Percentiles rank a stretch among this genome's conserved stretches.
Evolutionary conservation across 2,329 filamentous ascomycete genomes (phyloP).

Genomic region (Paecilomyces variotii): DNA sequence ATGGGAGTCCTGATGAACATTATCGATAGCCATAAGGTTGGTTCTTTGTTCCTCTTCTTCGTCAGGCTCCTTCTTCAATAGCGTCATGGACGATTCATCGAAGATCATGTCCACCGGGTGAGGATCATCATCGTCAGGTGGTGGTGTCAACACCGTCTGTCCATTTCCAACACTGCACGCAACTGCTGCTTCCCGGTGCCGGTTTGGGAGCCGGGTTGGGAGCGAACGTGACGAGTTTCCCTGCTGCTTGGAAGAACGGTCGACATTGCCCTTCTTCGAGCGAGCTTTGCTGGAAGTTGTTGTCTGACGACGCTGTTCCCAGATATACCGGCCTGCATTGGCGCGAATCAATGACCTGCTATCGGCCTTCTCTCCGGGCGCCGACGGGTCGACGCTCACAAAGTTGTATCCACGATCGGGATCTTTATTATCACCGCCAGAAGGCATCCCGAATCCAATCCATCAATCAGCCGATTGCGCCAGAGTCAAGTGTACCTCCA

Average conservation of each 20-base stretch:
- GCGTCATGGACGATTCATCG: background rate
- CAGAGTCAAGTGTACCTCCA: background rate
- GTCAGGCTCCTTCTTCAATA: background rate
- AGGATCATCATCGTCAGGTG: background rate
- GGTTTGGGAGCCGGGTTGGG: background rate
- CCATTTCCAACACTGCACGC: background rate
- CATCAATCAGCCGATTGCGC: background rate
- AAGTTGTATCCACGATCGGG: constrained; percentile 5
- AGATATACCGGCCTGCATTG: constrained; percentile 18
- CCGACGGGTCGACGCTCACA: constrained; percentile 8
- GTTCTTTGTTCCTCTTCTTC: background rate
- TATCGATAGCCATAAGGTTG: background rate
- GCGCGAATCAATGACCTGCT: constrained; percentile 16
- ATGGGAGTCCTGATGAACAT: background rate
- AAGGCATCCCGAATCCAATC: background rate
- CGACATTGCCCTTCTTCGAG: background rate
- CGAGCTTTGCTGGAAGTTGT: constrained; percentile 1
- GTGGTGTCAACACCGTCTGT: background rate
- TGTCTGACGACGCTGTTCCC: constrained; percentile 12
- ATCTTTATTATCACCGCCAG: background rate
- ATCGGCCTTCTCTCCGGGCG: constrained; percentile 4
- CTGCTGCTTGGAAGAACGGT: background rate
- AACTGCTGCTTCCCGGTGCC: background rate
- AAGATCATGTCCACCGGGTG: background rate
- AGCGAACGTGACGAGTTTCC: background rate